Base-by-base conservation (phyloP, 352 stramenopile species). In the Pythium vanterpoolii region DNA sequence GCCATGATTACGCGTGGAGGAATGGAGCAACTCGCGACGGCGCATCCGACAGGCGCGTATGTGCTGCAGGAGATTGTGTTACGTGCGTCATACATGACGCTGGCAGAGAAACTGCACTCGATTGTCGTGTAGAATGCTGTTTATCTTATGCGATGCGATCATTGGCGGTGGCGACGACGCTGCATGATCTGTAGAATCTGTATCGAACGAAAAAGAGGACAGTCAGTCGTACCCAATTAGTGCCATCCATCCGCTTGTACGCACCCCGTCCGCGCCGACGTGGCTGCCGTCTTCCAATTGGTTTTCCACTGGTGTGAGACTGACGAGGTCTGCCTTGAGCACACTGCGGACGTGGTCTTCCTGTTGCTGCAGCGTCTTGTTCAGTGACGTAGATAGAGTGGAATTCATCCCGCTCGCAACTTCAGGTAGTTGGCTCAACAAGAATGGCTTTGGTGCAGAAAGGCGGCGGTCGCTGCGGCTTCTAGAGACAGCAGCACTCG, bases 151-250 rank as follows among this genome's bases (percentile, higher is more conserved):
- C 40, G 1, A 8, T 1, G 38, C 18, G 14, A 44, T 68, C 40
- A 71, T n/a, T 60, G 55, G 1, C 62, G 38, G n/a, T 58, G 60
- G 11, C 75, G 73, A 16, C 76, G 74, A 9, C 79, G 71, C 43
- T 86, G 76, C 39, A 89, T 73, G 28, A 89, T 89, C 60, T 86
- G 74, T 2, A 84, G 51, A 33, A 87, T 71, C 76, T 89, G 30
- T 54, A 56, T n/a, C n/a, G 19, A 44, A 23, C 16, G 30, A 38
- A 52, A 40, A 50, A 21, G 14, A 19, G 34, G 1, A 42, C 34
- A 14, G 33, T 38, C 8, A 42, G 34, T 9, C 34, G 19, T 21
- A 42, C 19, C 34, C 18, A 72, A 48, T 39, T 28, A 42, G 10
- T 39, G 27, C 46, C 46, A 39, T n/a, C 13, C 16, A 31, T 36